Evolutionary conservation across 2,329 filamentous ascomycete species (phyloP).

Genomic region (Colletotrichum eremochloae): DNA sequence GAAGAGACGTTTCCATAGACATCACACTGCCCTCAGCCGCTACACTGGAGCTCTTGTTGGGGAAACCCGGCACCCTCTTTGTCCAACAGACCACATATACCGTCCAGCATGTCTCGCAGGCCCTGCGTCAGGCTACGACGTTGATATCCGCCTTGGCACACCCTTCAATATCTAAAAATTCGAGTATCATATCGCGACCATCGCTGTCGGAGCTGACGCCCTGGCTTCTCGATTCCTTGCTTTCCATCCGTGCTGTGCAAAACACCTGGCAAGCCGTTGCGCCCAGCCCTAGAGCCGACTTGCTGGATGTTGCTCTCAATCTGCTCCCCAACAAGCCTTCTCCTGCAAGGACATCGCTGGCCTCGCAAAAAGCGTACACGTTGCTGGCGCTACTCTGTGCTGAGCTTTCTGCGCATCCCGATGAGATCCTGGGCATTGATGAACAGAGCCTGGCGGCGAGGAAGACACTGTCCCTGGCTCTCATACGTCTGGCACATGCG

Average conservation of each 20-base stretch:
- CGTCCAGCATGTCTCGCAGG: slow-evolving; percentile 57
- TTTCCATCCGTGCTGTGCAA: slow-evolving; percentile 58
- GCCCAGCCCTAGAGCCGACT: slow-evolving; percentile 29
- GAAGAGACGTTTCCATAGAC: slow-evolving; percentile 47
- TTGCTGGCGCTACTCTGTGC: slow-evolving; percentile 58
- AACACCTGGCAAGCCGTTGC: slow-evolving; percentile 52
- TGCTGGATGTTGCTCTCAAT: slow-evolving; percentile 24
- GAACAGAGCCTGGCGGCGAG: slow-evolving; percentile 48
- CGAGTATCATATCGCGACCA: slow-evolving; percentile 49
- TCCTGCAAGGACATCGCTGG: slow-evolving; percentile 19
- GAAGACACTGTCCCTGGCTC: slow-evolving; percentile 53
- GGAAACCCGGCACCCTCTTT: slow-evolving; percentile 39
- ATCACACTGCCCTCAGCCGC: slow-evolving; percentile 57
- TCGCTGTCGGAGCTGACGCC: slow-evolving; percentile 57
- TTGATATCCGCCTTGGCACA: slow-evolving; percentile 60
- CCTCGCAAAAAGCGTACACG: slow-evolving; percentile 54
- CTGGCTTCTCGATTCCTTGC: slow-evolving; percentile 65
- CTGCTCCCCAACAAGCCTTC: slow-evolving; percentile 27
- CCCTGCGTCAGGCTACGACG: slow-evolving; percentile 60
- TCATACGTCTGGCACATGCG: slow-evolving; percentile 55
- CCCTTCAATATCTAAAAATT: slow-evolving; percentile 53
- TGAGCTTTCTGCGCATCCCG: slow-evolving; percentile 54
- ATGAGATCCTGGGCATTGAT: slow-evolving; percentile 49
- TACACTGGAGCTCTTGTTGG: slow-evolving; percentile 54
- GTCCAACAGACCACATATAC: slow-evolving; percentile 55